Conservation (phyloP, 2,329 filamentous ascomycete genomes). For the Beauveria bassiana region DNA sequence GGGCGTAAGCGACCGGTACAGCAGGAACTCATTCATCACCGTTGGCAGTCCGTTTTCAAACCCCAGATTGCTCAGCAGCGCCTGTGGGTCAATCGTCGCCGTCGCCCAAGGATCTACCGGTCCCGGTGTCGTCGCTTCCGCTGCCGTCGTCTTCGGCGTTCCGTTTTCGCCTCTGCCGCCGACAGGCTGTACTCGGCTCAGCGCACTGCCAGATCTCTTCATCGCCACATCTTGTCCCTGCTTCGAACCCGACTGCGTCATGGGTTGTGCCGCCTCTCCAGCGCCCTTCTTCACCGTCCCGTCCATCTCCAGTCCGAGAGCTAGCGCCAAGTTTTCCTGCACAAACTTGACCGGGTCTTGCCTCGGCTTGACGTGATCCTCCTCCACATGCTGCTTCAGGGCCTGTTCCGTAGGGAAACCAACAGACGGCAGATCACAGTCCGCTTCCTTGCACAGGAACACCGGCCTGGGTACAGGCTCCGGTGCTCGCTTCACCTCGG, state of each 20-base stretch:
- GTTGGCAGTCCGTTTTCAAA: conserved; percentile 31
- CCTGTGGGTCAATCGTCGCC: conserved; percentile 45
- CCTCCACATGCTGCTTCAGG: conserved; percentile 44
- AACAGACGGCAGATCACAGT: conserved; percentile 43
- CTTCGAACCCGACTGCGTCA: conserved; percentile 37
- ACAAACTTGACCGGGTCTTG: conserved; percentile 48
- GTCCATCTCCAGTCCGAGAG: conserved; percentile 44
- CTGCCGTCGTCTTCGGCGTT: conserved; percentile 20
- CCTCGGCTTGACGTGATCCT: conserved; percentile 50
- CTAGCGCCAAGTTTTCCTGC: conserved; percentile 39
- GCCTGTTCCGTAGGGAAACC: conserved; percentile 49
- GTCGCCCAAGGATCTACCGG: conserved; percentile 26
- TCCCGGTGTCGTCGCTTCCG: conserved; percentile 11
- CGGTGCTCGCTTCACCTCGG: conserved; percentile 31
- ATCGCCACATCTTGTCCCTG: conserved; percentile 42
- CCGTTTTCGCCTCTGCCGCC: conserved; percentile 22
- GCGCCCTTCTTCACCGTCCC: conserved; percentile 33
- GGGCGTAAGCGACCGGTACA: conserved; percentile 49
- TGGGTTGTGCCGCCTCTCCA: conserved; percentile 17
- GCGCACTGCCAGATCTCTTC: conserved; percentile 42
- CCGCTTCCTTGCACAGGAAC: conserved; percentile 44
- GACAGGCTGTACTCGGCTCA: conserved; percentile 27
- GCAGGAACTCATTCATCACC: conserved; percentile 43
- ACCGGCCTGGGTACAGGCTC: conserved; percentile 33
- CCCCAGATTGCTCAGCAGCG: conserved; percentile 26